Evolutionary conservation across 345 rosid species (phyloP), one percentile per base, ranked within the genome.

Genomic region (Salix purpurea): DNA sequence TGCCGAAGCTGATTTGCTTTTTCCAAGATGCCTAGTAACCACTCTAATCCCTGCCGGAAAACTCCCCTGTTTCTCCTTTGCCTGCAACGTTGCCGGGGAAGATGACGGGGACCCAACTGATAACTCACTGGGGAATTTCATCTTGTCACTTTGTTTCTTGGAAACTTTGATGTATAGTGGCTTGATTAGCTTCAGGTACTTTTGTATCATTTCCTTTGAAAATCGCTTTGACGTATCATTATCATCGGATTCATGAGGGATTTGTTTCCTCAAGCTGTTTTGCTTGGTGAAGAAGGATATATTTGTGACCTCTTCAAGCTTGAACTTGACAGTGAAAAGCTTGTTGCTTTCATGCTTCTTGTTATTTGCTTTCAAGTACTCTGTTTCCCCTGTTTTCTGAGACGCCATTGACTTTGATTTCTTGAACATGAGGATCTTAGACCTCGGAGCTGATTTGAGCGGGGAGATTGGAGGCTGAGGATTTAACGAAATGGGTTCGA

Each of bases 401-500:
- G 78, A 37, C 21, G 83, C 85, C 78, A 66, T 67, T 39, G 92
- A 81, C 80, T 85, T 90, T 0, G 94, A 80, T 67, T 87, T 92
- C 76, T 84, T 85, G 82, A 88, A 88, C 62, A 85, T 76, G 75
- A 90, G 89, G 72, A 86, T 88, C 8, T 87, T 83, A 4, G 88
- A 88, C 67, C 82, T 88, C 4, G 87, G 97, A n/a, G 90, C 84
- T 13, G 97, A 87, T 85, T 90, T 93, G 0, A 89, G 74, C 48
- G 86, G 74, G 5, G 91, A 83, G 72, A 82, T 87, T 21, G 97
- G 94, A 26, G 97, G 88, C 24, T 84, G 94, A 2, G 90, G 90
- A 39, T 89, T 90, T 1, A 86, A 81, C 7, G 69, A 66, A 7
- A 14, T 5, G 68, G 84, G 83, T 14, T 93, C 97, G 46, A 87